phyloP scores from a whole-genome alignment of 2,329 filamentous ascomycete species.

The Aureobasidium sp. region DNA sequence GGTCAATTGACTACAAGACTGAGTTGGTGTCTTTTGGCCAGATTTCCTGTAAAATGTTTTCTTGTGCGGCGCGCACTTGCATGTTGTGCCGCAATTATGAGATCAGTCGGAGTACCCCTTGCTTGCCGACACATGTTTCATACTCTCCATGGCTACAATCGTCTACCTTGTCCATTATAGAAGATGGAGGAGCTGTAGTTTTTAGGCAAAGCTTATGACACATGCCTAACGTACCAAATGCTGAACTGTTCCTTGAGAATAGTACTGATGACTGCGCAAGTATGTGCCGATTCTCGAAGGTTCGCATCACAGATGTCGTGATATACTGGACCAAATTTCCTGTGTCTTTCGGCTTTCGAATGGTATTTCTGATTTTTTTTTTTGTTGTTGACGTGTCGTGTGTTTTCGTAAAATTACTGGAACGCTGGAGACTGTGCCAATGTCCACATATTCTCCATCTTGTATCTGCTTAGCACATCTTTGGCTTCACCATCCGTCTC shows the following conservation, averaged over 20 bases:
- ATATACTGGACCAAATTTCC: too few species aligned
- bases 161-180: too few species aligned
- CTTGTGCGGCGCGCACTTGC: not conserved
- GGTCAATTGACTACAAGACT: too few species aligned
- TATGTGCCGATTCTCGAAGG: too few species aligned
- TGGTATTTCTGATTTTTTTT: not conserved
- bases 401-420: not conserved
- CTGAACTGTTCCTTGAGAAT: too few species aligned
- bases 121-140: not conserved
- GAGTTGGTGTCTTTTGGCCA: not conserved
- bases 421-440: slow-evolving; percentile 52
- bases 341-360: not conserved
- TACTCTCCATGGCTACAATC: too few species aligned
- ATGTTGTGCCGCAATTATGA: not conserved
- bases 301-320: too few species aligned
- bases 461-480: slow-evolving; percentile 66
- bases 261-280: too few species aligned
- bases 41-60: not conserved
- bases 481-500: slow-evolving; percentile 86
- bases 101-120: not conserved
- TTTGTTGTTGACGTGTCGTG: not conserved
- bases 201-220: too few species aligned
- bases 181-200: too few species aligned
- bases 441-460: slow-evolving; percentile 95
- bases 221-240: too few species aligned